Evolutionary conservation across 1,139 yeast genomes (phyloP).

Genomic region (Hemisphaericaspora xylofermentans): DNA sequence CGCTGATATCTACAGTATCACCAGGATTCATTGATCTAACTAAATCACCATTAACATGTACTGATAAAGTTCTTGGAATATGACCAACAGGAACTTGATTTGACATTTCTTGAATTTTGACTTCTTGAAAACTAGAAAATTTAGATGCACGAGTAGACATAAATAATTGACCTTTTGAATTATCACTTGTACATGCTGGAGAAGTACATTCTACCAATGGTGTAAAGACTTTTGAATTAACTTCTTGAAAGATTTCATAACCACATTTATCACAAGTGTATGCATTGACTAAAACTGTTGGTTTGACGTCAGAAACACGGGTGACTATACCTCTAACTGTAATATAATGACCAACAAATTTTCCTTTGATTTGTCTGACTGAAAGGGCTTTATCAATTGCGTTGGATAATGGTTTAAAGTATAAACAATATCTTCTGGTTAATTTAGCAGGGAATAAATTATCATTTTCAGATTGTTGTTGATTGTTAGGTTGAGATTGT

Average conservation of each 20-base stretch:
- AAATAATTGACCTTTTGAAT: slow-evolving; percentile 83
- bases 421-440: slow-evolving; percentile 81
- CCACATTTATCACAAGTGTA: slow-evolving; percentile 99
- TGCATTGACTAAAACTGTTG: slow-evolving; percentile 86
- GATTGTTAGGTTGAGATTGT: slow-evolving; percentile 15
- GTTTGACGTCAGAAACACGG: slow-evolving; percentile 94
- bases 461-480: slow-evolving; percentile 26
- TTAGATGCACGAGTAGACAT: slow-evolving; percentile 96
- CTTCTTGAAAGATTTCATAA: slow-evolving; percentile 93
- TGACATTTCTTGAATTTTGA: slow-evolving; percentile 90
- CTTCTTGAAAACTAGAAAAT: slow-evolving; percentile 93
- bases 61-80: slow-evolving; percentile 82
- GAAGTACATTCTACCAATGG: slow-evolving; percentile 89
- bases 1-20: slow-evolving; percentile 89
- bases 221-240: slow-evolving; percentile 76
- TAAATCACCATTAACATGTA: slow-evolving; percentile 86
- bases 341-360: slow-evolving; percentile 78
- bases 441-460: slow-evolving; percentile 79
- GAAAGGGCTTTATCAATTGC: slow-evolving; percentile 57
- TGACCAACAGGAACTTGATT: slow-evolving; percentile 98
- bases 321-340: slow-evolving; percentile 95
- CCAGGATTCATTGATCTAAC: slow-evolving; percentile 92
- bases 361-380: slow-evolving; percentile 87
- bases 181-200: slow-evolving; percentile 72
- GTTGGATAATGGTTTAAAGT: slow-evolving; percentile 73